A percentile compares a stretch with the other conserved stretches of the same genome.
These are phyloP conservation scores for Penicillium sp. DNA, from an alignment of 2,329 filamentous ascomycete species.

Conservation along the genomic window DNA sequence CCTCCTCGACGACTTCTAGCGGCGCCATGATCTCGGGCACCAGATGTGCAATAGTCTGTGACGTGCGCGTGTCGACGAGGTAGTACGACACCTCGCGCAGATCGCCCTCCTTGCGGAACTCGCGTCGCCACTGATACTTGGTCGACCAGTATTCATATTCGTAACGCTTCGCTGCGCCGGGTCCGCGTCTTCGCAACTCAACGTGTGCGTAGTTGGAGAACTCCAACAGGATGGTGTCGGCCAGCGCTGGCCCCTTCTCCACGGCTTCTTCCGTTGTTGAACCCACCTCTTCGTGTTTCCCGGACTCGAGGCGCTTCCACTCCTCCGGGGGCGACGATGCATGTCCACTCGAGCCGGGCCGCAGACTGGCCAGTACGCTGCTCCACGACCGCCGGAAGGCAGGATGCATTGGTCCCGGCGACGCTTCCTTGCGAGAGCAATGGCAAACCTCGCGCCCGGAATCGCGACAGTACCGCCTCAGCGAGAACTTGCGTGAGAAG, in stretches of 20 bases:
- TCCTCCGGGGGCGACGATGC: slow-evolving; percentile 40
- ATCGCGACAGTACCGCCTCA: slow-evolving; percentile 86
- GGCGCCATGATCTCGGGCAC: slow-evolving; percentile 73
- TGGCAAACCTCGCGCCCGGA: slow-evolving; percentile 92
- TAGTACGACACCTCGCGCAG: slow-evolving; percentile 71
- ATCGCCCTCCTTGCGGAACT: slow-evolving; percentile 64
- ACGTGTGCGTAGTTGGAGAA: slow-evolving; percentile 97
- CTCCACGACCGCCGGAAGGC: slow-evolving; percentile 59
- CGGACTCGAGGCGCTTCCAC: slow-evolving; percentile 58
- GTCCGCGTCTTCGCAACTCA: slow-evolving; percentile 69
- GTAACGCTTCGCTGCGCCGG: slow-evolving; percentile 69
- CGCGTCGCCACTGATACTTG: slow-evolving; percentile 78
- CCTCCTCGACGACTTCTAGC: slow-evolving; percentile 67
- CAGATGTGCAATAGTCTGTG: slow-evolving; percentile 73
- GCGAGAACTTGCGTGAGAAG: slow-evolving; percentile 78
- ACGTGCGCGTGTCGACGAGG: slow-evolving; percentile 65
- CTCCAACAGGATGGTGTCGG: slow-evolving; percentile 81
- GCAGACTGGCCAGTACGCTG: slow-evolving; percentile 56
- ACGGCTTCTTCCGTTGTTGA: slow-evolving; percentile 20
- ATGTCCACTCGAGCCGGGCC: slow-evolving; percentile 52
- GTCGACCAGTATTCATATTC: slow-evolving; percentile 93
- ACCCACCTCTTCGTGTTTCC: slow-evolving; percentile 51
- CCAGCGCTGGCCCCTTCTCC: slow-evolving; percentile 47
- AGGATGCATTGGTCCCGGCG: slow-evolving; percentile 52
- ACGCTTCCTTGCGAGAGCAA: slow-evolving; percentile 65